These are phyloP conservation scores for Neodidymelliopsis sp. DNA, from an alignment of 2,329 filamentous ascomycete genomes.

Conservation along the genomic window DNA sequence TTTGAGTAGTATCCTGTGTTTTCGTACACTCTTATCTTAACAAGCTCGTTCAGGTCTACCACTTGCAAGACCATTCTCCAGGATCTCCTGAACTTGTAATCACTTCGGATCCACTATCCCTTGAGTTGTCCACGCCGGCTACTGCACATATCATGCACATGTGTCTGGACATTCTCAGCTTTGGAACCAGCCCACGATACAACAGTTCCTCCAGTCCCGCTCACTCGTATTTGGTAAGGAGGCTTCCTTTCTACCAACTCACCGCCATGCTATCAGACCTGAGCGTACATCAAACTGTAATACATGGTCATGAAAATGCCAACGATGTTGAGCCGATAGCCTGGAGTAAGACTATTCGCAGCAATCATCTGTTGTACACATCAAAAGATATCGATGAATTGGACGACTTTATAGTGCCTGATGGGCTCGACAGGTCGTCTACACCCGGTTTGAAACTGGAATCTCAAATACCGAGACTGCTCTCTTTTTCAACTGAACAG, in stretches of 20 bases:
- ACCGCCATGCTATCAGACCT: slow-evolving; percentile 32
- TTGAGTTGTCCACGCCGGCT: slow-evolving; percentile 26
- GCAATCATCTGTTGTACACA: background rate
- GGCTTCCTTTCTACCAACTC: slow-evolving; percentile 38
- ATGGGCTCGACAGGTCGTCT: slow-evolving; percentile 27
- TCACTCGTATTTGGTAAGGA: slow-evolving; percentile 22
- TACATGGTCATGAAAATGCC: slow-evolving; percentile 19
- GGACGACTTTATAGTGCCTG: slow-evolving; percentile 40
- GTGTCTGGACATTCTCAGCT: slow-evolving; percentile 30
- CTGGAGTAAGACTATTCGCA: slow-evolving; percentile 3
- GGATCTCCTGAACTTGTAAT: slow-evolving; percentile 19
- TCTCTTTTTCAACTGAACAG: background rate
- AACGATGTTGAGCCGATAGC: slow-evolving; percentile 2
- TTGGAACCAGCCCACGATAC: too few species aligned
- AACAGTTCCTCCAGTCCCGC: slow-evolving; percentile 10
- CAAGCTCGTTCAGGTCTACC: slow-evolving; percentile 39
- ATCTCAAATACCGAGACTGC: slow-evolving; percentile 12
- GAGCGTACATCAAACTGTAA: slow-evolving; percentile 35
- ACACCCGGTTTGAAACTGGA: slow-evolving; percentile 19
- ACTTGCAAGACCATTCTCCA: slow-evolving; percentile 26
- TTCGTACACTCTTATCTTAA: slow-evolving; percentile 46
- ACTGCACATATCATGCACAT: slow-evolving; percentile 24
- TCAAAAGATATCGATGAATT: slow-evolving; percentile 19
- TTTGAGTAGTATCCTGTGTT: slow-evolving; percentile 34
- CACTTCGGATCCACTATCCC: slow-evolving; percentile 35